phyloP scores from a whole-genome alignment of 441 rosid species.

The Monsonia emarginata region DNA sequence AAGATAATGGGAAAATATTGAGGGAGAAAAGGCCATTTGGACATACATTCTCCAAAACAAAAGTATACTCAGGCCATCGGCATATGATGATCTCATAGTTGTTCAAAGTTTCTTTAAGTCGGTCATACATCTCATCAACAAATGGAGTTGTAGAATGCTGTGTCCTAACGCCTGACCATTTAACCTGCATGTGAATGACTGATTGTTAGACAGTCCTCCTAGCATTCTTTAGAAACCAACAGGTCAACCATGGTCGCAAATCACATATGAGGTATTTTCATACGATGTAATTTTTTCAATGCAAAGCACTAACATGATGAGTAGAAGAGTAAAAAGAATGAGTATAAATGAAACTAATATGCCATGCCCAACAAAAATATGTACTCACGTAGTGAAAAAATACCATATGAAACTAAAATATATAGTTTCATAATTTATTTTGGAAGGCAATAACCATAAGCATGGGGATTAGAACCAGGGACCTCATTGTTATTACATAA shows the following conservation, averaged over 20 bases:
- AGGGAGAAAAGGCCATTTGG: slow-evolving; percentile 7
- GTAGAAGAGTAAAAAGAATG: too few relatives aligned
- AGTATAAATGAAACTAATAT: too few relatives aligned
- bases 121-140: slow-evolving; percentile 84
- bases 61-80: slow-evolving; percentile 92
- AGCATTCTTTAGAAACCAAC: slow-evolving; percentile 1
- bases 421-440: too few relatives aligned
- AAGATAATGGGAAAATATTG: slow-evolving; percentile 3
- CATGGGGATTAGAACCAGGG: too few relatives aligned
- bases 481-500: too few relatives aligned
- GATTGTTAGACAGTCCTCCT: slow-evolving; percentile 12
- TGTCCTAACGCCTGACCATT: slow-evolving; percentile 90
- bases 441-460: too few relatives aligned
- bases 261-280: background rate
- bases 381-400: background rate
- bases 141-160: slow-evolving; percentile 93
- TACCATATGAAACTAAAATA: too few relatives aligned
- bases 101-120: slow-evolving; percentile 61
- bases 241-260: background rate
- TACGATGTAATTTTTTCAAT: too few relatives aligned
- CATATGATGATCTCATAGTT: slow-evolving; percentile 83
- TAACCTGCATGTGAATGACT: slow-evolving; percentile 50
- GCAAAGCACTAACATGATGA: too few relatives aligned
- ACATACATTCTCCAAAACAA: slow-evolving; percentile 84
- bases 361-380: too few relatives aligned